Conservation (phyloP, 345 rosid genomes). For the Murraya paniculata region DNA sequence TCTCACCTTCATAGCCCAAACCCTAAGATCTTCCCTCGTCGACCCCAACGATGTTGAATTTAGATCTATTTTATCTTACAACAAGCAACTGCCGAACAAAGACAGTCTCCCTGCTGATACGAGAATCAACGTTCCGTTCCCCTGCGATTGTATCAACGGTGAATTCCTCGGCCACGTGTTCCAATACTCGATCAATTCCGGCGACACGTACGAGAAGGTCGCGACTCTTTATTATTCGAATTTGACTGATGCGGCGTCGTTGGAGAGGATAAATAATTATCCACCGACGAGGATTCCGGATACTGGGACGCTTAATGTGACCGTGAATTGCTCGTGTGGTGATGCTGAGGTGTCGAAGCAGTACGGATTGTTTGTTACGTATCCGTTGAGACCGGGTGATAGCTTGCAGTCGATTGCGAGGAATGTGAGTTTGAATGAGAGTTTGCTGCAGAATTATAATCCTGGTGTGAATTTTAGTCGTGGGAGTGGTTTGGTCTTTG, state of each 20-base stretch:
- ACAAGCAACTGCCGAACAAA: slow-evolving; percentile 27
- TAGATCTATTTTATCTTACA: slow-evolving; percentile 33
- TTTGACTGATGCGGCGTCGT: slow-evolving; percentile 38
- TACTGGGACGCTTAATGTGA: slow-evolving; percentile 39
- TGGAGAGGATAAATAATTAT: slow-evolving; percentile 35
- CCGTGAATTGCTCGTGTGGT: slow-evolving; percentile 80
- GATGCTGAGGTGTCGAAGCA: slow-evolving; percentile 38
- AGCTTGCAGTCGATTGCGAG: slow-evolving; percentile 44
- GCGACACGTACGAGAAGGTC: slow-evolving; percentile 32
- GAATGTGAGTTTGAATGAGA: slow-evolving; percentile 26
- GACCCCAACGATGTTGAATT: neutral
- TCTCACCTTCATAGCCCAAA: slow-evolving; percentile 43
- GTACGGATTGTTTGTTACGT: slow-evolving; percentile 63
- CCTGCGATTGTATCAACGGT: slow-evolving; percentile 57
- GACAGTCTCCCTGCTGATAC: slow-evolving; percentile 27
- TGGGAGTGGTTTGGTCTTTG: slow-evolving; percentile 67
- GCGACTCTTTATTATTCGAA: slow-evolving; percentile 37
- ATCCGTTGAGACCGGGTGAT: slow-evolving; percentile 62
- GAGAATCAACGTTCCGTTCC: slow-evolving; percentile 62
- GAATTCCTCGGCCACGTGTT: slow-evolving; percentile 53
- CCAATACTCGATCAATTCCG: slow-evolving; percentile 13
- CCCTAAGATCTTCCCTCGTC: slow-evolving; percentile 22
- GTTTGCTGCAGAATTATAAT: slow-evolving; percentile 55
- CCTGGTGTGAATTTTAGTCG: slow-evolving; percentile 47
- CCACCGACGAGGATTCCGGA: slow-evolving; percentile 34